Base-by-base conservation (phyloP, 106 monocot species). In the Acanthochlamys bracteata region DNA sequence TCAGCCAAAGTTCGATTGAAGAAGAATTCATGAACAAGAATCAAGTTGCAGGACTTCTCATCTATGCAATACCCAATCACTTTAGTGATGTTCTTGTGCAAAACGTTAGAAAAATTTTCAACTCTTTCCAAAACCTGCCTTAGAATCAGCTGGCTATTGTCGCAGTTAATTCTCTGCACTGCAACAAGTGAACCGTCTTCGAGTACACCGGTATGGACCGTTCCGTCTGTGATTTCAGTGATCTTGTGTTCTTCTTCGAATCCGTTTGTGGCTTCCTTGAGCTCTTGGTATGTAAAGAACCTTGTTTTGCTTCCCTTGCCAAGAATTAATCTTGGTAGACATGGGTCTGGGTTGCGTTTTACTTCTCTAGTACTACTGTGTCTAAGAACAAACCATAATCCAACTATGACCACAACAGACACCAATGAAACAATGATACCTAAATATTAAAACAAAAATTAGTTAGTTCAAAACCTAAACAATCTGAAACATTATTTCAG, bases 31-130 rank as follows among this genome's bases (percentile, higher is more conserved):
- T 93, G 85, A 15, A 89, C 93, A 22, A 93, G 53, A 8, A 93
- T 70, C 11, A 93, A 70, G 7, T 78, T 59, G 51, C 70, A 60
- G 42, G 23, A 57, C n/a, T 79, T 70, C 25, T 73, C 69, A 21
- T n/a, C n/a, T n/a, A 83, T 67, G 41, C 85, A 93, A 26, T 71
- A 93, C 24, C 93, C 93, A n/a, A 93, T 60, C 20, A 89, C 69
- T 33, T 71, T 60, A 7, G 81, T 74, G 8, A 89, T 80, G 54
- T 86, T 93, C 56, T 60, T 78, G 54, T 89, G 93, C 0, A 81
- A 76, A 45, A 76, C 73, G 19, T 74, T 78, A 11, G 86, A 76
- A 12, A 93, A 66, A 51, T 76, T 51, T 45, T 80, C 86, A 0
- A 83, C 60, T 57, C 70, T 75, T 20, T 83, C 70, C 16, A 86